Base-by-base conservation (phyloP, 352 stramenopile genomes). In the Globisporangium heterothallicum region DNA sequence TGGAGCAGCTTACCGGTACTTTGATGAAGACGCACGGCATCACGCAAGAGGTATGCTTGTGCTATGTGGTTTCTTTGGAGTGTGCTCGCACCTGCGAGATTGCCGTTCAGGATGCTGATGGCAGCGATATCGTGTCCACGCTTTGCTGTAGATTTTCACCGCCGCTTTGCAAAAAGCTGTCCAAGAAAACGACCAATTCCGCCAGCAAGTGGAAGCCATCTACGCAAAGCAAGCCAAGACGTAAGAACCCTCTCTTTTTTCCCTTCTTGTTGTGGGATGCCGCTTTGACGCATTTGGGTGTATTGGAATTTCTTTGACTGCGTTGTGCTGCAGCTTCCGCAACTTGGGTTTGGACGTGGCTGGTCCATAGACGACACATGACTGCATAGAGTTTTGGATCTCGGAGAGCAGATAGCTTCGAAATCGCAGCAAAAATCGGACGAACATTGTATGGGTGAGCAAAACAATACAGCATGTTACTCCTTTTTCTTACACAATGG, bases 131-230 rank as follows among this genome's bases (percentile, higher is more conserved):
- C 8, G 32, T 18, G 30, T 38, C 6, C n/a, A 16, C 8, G 22
- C 32, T 40, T 6, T 4, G 45, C 35, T 53, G n/a, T 22, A 88
- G 78, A 55, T 78, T 46, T 88, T 88, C 58, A 76, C 76, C 48
- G 61, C 70, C 26, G 80, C 78, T 47, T 56, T 92, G 58, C 74
- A 87, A 49, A 88, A 88, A 57, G 78, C 74, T 25, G 66, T 86
- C 49, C 61, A 58, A 22, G 76, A 89, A 59, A 73, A 70, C 58
- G 66, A 82, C 32, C 50, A 70, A 44, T 86, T 92, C 68, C 75
- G 70, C 25, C 64, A 82, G 60, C 55, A 92, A 47, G 75, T 89
- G 40, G 76, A 92, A 50, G 41, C 74, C 34, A 70, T 92, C 21
- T 89, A 92, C 67, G 64, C 57, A 32, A 55, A 84, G 30, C 80